These are phyloP conservation scores for Cyberlindnera amylophila DNA, from an alignment of 805 yeast genomes.

Conservation along the genomic window DNA sequence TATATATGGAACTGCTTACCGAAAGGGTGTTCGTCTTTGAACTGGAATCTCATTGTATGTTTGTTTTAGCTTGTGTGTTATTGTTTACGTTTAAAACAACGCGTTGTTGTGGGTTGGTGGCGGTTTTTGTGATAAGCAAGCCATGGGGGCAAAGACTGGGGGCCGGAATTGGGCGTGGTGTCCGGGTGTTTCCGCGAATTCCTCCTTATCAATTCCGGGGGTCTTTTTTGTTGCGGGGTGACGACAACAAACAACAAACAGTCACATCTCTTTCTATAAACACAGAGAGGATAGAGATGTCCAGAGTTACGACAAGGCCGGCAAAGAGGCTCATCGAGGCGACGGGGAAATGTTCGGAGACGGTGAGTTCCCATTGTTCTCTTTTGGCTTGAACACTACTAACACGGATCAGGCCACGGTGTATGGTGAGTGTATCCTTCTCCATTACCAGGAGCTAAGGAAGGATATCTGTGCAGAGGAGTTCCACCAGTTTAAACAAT, in stretches of 20 bases:
- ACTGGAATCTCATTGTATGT: constrained; percentile 77
- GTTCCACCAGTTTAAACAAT: constrained; percentile 13
- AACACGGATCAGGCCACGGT: constrained; percentile 6
- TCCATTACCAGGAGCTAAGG: constrained; percentile 12
- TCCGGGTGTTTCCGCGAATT: not conserved
- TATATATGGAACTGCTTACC: constrained; percentile 45
- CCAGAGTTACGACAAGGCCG: constrained; percentile 3
- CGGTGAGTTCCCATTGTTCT: constrained; percentile 1
- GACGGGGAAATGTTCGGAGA: constrained; percentile 11
- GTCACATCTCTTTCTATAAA: too few species aligned
- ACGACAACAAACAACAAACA: not conserved
- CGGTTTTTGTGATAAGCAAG: constrained; percentile 9
- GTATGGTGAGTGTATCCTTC: constrained; percentile 16
- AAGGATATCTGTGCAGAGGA: constrained; percentile 13
- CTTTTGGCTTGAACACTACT: not conserved
- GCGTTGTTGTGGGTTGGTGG: constrained; percentile 6
- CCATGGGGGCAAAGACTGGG: not conserved
- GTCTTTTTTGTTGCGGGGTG: not conserved
- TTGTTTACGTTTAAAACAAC: not conserved
- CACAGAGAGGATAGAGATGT: too few species aligned
- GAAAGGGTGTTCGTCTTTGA: constrained; percentile 93
- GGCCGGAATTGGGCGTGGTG: not conserved
- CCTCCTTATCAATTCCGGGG: not conserved
- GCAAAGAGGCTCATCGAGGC: constrained; percentile 10
- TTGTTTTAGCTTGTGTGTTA: not conserved